These are phyloP conservation scores for Solanum rostratum DNA, from an alignment of 257 asterid species.

Conservation along the genomic window DNA sequence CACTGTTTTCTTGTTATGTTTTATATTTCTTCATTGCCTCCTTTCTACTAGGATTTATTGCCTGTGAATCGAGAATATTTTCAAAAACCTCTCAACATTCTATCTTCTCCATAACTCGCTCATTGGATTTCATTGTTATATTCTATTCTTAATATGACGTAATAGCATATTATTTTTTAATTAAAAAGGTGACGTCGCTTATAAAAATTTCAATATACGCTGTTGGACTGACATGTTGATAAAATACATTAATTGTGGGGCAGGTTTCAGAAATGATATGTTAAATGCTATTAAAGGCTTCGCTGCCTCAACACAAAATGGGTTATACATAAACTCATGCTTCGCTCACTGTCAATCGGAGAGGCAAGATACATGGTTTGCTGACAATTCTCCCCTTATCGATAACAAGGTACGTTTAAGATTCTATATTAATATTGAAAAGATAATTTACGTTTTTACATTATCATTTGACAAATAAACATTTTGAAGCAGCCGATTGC, in stretches of 20 bases:
- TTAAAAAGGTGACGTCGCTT: too few species aligned
- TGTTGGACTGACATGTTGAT: neutral
- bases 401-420: conserved; percentile 1
- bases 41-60: too few species aligned
- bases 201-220: too few species aligned
- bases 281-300: conserved; percentile 1
- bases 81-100: too few species aligned
- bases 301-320: conserved; percentile 3
- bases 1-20: too few species aligned
- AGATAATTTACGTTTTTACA: neutral
- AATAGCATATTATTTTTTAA: too few species aligned
- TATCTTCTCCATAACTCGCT: too few species aligned
- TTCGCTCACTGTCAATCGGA: conserved; percentile 16
- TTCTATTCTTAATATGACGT: too few species aligned
- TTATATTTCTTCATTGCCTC: too few species aligned
- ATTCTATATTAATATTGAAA: neutral
- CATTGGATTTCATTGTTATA: too few species aligned
- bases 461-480: neutral
- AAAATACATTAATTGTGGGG: neutral
- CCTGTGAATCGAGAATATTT: too few species aligned
- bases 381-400: conserved; percentile 14
- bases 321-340: conserved; percentile 13
- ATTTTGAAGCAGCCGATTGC: conserved; percentile 50
- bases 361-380: conserved; percentile 20
- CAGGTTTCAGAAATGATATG: conserved; percentile 7